Evolutionary conservation across 179 eudicot species (phyloP), one percentile per base, ranked within the genome.

Genomic region (Beta lomatogona): DNA sequence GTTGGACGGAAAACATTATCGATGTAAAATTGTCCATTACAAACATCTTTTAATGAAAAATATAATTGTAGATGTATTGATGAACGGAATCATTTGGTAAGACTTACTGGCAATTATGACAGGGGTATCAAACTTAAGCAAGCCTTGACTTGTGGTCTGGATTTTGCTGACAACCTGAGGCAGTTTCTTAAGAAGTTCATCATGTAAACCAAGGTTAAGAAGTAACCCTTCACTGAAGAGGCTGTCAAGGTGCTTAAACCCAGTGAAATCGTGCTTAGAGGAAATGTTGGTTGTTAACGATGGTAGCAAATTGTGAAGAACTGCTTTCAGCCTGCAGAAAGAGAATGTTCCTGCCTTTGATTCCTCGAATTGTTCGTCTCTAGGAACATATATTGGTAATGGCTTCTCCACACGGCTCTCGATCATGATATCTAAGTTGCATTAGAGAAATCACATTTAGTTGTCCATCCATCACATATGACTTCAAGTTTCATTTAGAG

Each of bases 351-450:
- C 88, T 19, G 84, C 83, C 80, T 96, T 96, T 1, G 92, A 84
- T 86, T 96, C 99, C 89, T 94, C 98, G 28, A 94, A 96, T 58
- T 91, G 97, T 80, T 96, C 99, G 75, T 94, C 98, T 68, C 97
- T 92, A 8, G 99, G 99, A 76, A 93, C 94, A 65, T 96, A 96
- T 88, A 89, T 84, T 15, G 98, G 98, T 76, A 83, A 71, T 31
- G 98, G 99, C 90, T 92, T 96, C 93, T 96, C 99, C 69, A 96
- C 93, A 5, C 99, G 89, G 64, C 96, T 94, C 88, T 96, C 99
- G 22, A 87, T 76, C 5, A 79, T 79, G 41, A 88, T 28, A 87
- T 94, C 99, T 94, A 76, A 41, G 44, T 8, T 46, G 19, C 19
- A 85, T 36, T 21, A 9, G 64, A 71, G 22, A 50, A 75, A 41